phyloP scores from a whole-genome alignment of 2,329 filamentous ascomycete species.

The Drechslerella dactyloides region DNA sequence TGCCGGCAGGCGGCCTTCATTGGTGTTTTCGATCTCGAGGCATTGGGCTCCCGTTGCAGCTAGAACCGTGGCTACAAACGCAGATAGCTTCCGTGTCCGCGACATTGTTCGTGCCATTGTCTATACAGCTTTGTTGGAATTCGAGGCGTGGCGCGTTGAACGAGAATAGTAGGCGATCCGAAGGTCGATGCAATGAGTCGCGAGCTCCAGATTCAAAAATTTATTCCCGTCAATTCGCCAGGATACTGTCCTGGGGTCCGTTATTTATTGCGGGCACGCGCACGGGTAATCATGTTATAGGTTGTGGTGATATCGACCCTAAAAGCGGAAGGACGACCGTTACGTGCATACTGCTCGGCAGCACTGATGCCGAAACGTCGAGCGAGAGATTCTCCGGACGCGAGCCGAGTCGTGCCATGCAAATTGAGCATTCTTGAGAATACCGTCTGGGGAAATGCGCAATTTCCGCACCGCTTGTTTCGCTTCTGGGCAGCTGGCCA shows the following conservation, averaged over 20 bases:
- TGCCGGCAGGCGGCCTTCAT: conserved; percentile 57
- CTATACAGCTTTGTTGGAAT: background rate
- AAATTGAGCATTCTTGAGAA: too few species aligned
- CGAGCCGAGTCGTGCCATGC: background rate
- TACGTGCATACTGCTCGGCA: background rate
- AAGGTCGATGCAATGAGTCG: too few species aligned
- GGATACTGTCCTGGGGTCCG: background rate
- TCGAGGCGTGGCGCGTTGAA: conserved; percentile 1
- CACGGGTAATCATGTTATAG: too few species aligned
- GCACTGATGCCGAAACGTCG: background rate
- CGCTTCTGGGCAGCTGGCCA: background rate
- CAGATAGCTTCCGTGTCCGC: background rate
- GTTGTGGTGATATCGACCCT: background rate
- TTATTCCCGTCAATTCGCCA: background rate
- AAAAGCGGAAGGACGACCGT: too few species aligned
- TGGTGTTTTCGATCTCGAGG: conserved; percentile 33
- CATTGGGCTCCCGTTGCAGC: conserved; percentile 7
- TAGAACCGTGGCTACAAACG: conserved; percentile 1
- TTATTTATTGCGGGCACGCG: too few species aligned
- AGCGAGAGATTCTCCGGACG: background rate
- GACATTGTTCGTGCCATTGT: background rate
- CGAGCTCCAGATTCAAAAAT: background rate
- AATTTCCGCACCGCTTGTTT: background rate
- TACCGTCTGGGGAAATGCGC: background rate
- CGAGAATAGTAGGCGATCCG: background rate